phyloP scores from a whole-genome alignment of 2,329 filamentous ascomycete species.

The Aspergillus hiratsukae region DNA sequence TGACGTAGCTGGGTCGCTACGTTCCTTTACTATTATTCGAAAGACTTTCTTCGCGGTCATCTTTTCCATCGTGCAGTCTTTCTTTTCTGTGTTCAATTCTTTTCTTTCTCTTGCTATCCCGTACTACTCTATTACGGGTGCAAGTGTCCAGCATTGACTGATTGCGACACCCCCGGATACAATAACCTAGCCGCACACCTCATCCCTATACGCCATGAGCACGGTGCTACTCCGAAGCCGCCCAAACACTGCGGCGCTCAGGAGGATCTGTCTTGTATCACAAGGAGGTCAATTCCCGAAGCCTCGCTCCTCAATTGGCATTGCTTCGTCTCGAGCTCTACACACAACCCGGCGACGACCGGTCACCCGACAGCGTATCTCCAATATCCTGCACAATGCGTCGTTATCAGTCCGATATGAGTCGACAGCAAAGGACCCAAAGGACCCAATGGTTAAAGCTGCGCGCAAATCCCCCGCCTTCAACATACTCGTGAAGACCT shows the following conservation, averaged over 20 bases:
- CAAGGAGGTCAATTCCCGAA: conserved; percentile 17
- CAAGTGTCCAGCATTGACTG: background rate
- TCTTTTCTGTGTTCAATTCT: background rate
- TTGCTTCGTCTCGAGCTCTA: conserved; percentile 16
- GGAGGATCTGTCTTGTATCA: conserved; percentile 21
- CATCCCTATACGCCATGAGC: conserved; percentile 22
- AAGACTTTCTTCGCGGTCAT: background rate
- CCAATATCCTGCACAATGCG: conserved; percentile 17
- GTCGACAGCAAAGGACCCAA: conserved; percentile 23
- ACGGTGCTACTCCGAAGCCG: conserved; percentile 29
- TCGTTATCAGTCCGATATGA: conserved; percentile 28
- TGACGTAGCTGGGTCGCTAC: background rate
- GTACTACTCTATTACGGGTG: background rate
- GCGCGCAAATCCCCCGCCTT: conserved; percentile 30
- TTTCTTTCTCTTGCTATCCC: background rate
- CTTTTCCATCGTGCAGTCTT: background rate
- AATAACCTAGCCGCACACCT: background rate
- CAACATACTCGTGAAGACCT: conserved; percentile 62
- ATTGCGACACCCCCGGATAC: background rate
- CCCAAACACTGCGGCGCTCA: conserved; percentile 24
- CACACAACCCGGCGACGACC: conserved; percentile 20
- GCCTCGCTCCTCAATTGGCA: conserved; percentile 5
- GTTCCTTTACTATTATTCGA: background rate
- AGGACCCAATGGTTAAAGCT: conserved; percentile 17
- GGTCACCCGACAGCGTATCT: conserved; percentile 19